Evolutionary conservation across 805 yeast species (phyloP), one percentile per base, ranked within the genome.

Genomic region (Hanseniaspora mollemarum): DNA sequence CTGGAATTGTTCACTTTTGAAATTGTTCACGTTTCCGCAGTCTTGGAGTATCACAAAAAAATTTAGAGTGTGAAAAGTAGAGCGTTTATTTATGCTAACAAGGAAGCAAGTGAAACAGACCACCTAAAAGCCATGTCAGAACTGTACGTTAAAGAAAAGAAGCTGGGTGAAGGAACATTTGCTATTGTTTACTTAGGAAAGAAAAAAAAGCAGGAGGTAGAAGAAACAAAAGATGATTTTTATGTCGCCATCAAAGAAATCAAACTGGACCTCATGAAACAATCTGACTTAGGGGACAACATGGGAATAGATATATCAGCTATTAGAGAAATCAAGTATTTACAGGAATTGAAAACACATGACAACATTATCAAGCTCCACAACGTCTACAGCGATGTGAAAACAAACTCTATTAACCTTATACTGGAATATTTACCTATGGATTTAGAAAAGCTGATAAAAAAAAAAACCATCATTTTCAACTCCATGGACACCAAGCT

Each of bases 151-250:
- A 51, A 51, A 61, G 95, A 87, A 52, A 79, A 76, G 57, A 88
- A 87, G 62, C 96, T 92, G 26, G 99, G 99, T 62, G 99, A 92
- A 68, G 99, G 99, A 67, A 92, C 99, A 0, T 92, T 90, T 69
- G 99, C 99, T 43, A 94, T 88, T 51, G 99, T 92, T 5, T 87
- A 81, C 60, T 71, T 88, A 15, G 97, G 97, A 1, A 77, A 73
- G 37, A 83, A 83, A 61, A 57, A 70, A 12, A 4, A 22, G 32
- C 24, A 41, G 9, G 25, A 29, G 15, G 24, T 13, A 13, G 71
- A 67, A 44, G 73, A 77, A 26, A 64, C 66, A 44, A 61, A 5
- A 56, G 60, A 13, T 54, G 67, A 64, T 5, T 66, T 88, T 49
- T 71, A 73, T 46, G 81, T 92, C 31, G 99, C 99, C 56, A 81